Conservation (phyloP, 140 eudicot species). For the Bidens hawaiensis region DNA sequence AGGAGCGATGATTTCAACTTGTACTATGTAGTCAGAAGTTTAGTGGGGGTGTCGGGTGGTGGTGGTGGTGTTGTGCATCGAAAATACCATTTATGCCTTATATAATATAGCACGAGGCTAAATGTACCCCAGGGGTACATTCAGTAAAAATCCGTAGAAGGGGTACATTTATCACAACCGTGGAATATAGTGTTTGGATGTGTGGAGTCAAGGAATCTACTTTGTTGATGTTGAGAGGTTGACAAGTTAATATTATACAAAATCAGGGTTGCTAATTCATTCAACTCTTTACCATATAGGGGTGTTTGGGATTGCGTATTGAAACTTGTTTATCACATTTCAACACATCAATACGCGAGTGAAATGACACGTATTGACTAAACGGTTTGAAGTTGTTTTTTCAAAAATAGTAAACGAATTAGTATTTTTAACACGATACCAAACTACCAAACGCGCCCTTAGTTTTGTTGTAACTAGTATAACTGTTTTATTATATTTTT, state of each 20-base stretch:
- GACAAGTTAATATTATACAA: background rate
- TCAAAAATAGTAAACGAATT: background rate
- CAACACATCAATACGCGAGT: background rate
- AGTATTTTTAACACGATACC: background rate
- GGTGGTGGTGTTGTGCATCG: too few relatives aligned
- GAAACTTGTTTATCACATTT: background rate
- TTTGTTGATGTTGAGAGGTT: background rate
- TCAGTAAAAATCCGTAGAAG: too few relatives aligned
- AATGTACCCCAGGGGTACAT: too few relatives aligned
- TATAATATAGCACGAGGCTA: too few relatives aligned
- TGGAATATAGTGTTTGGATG: conserved; percentile 11
- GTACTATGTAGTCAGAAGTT: too few relatives aligned
- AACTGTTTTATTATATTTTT: background rate
- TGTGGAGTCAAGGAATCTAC: background rate
- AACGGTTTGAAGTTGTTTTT: too few relatives aligned
- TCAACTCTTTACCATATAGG: background rate
- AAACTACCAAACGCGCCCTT: background rate
- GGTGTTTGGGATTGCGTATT: background rate
- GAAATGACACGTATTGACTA: background rate
- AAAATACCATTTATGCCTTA: background rate
- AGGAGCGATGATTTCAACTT: too few relatives aligned
- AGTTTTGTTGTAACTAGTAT: too few relatives aligned
- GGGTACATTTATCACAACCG: too few relatives aligned
- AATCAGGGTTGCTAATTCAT: background rate
- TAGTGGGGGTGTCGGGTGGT: background rate